Evolutionary conservation across 73 alveolate species (phyloP), one percentile per base, ranked within the genome.

Genomic region (Blepharisma japonicum): DNA sequence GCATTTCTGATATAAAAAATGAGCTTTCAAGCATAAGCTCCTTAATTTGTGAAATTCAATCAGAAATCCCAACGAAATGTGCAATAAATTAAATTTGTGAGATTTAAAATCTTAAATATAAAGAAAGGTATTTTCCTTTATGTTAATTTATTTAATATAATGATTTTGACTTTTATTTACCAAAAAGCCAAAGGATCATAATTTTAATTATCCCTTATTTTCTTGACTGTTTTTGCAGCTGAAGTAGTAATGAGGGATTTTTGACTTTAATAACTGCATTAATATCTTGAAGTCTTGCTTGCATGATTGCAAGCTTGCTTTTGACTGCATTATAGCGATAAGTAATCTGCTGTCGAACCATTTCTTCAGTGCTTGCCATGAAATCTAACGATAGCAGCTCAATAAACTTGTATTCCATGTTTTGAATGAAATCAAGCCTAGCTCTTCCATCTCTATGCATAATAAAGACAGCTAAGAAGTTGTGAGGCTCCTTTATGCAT

Each of bases 361-460:
- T 55, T 54, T 95, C 98, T 72, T 95, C 99, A 0, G 96, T 74
- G 7, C 92, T 71, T 0, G 96, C 95, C 53, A 55, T 79, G 82
- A 92, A 92, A 72, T 90, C 93, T 7, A 86, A 84, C 6, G 90
- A 68, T 46, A 95, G 89, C 39, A 94, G 88, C 84, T 95, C 99
- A 11, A 95, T 90, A 83, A 90, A 92, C 83, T 95, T 95, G 86
- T 93, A 95, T 83, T 94, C 98, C 32, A 87, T 87, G 66, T 79
- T 82, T 74, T 94, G 92, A 79, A 95, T 90, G 87, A 95, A 92
- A 82, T 92, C 97, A 68, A 95, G 85, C 42, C 90, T 91, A 20
- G 98, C 95, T 25, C 78, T 86, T 50, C 98, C 98, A 46, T 94
- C 97, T 48, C 94, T 83, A 54, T 86, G 88, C 97, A 95, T 87